Conservation (phyloP, 768 basidiomycete genomes). For the Lentinula aciculospora region DNA sequence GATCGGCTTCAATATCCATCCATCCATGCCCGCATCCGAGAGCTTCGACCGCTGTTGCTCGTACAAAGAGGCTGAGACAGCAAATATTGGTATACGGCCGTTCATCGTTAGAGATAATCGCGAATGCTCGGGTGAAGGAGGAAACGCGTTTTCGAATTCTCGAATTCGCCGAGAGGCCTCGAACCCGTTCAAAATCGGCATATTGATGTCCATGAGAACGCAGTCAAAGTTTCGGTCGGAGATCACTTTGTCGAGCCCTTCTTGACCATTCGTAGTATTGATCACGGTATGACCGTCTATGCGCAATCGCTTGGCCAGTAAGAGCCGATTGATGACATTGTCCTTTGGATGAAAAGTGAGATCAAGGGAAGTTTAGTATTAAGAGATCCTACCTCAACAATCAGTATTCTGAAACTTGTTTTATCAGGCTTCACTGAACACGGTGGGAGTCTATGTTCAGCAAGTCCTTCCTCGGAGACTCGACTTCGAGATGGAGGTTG, state of each 20-base stretch:
- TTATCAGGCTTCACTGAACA: slow-evolving; percentile 5
- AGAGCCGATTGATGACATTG: slow-evolving; percentile 67
- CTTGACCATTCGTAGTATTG: slow-evolving; percentile 70
- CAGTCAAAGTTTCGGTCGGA: slow-evolving; percentile 61
- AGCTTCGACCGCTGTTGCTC: slow-evolving; percentile 55
- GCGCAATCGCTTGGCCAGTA: slow-evolving; percentile 62
- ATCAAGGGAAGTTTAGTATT: background rate
- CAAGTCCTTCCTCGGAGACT: background rate
- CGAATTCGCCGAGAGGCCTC: slow-evolving; percentile 67
- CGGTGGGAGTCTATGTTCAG: background rate
- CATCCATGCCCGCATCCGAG: slow-evolving; percentile 56
- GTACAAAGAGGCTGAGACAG: slow-evolving; percentile 69
- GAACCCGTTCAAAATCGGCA: slow-evolving; percentile 77
- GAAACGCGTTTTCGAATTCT: slow-evolving; percentile 38
- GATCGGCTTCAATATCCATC: slow-evolving; percentile 82
- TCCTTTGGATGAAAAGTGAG: slow-evolving; percentile 34
- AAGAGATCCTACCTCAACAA: slow-evolving; percentile 53
- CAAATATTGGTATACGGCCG: slow-evolving; percentile 73
- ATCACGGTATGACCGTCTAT: slow-evolving; percentile 63
- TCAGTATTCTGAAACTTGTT: slow-evolving; percentile 40
- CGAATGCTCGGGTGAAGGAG: slow-evolving; percentile 1
- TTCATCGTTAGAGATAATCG: slow-evolving; percentile 46
- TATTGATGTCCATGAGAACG: slow-evolving; percentile 82
- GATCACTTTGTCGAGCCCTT: slow-evolving; percentile 56
- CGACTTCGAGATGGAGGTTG: background rate